A percentile compares a stretch with the other conserved stretches of the same genome.
Conservation (phyloP, 2,329 filamentous ascomycete genomes). For the Talaromyces verruculosus region DNA sequence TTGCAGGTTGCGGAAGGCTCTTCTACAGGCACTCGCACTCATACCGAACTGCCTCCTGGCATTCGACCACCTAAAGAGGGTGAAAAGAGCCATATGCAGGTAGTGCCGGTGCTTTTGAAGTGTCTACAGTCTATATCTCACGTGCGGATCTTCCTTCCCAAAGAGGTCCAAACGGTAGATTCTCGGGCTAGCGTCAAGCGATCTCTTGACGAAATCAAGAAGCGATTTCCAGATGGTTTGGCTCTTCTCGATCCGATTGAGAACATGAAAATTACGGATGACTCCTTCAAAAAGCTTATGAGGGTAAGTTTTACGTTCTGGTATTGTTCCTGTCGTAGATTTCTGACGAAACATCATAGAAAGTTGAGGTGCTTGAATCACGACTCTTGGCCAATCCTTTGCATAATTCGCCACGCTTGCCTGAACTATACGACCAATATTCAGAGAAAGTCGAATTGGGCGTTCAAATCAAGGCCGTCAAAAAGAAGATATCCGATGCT, state of each 20-base stretch:
- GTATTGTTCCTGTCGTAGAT: not conserved
- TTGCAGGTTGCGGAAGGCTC: conserved; percentile 60
- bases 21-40: conserved; percentile 56
- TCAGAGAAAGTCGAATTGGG: conserved; percentile 72
- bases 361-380: conserved; percentile 96
- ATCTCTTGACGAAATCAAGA: conserved; percentile 72
- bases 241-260: conserved; percentile 89
- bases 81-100: conserved; percentile 70
- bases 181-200: conserved; percentile 69
- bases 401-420: conserved; percentile 82
- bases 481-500: conserved; percentile 81
- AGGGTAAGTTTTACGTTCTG: conserved; percentile 46
- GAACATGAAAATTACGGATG: conserved; percentile 92
- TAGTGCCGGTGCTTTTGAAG: conserved; percentile 81
- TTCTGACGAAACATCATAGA: conserved; percentile 50
- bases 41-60: conserved; percentile 63
- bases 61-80: conserved; percentile 61
- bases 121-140: conserved; percentile 84
- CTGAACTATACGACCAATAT: conserved; percentile 84
- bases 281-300: conserved; percentile 88
- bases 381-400: conserved; percentile 84
- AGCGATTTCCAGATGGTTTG: conserved; percentile 88
- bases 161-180: conserved; percentile 67
- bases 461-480: conserved; percentile 80
- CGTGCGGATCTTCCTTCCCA: conserved; percentile 77